These are phyloP conservation scores for Leishmania amazonensis DNA, from an alignment of 208 protist species.

Conservation along the genomic window DNA sequence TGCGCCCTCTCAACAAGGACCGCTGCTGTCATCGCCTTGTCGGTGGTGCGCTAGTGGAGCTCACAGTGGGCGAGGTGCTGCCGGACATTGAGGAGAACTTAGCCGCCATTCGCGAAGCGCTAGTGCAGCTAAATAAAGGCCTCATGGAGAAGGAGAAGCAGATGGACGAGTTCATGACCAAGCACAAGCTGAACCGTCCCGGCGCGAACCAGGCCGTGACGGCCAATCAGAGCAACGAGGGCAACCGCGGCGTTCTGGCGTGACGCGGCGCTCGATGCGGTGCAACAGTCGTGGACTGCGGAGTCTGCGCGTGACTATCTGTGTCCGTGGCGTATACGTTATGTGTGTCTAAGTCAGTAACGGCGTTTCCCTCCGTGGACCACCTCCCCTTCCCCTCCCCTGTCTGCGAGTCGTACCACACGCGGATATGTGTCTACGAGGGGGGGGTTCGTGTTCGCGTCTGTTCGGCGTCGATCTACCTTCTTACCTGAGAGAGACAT, in stretches of 20 bases:
- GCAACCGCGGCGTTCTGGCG: conserved; percentile 68
- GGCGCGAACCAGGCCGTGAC: conserved; percentile 43
- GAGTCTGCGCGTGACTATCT: not conserved
- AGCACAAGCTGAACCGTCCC: conserved; percentile 70
- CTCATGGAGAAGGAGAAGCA: conserved; percentile 80
- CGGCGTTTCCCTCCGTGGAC: not conserved
- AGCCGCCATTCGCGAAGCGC: conserved; percentile 65
- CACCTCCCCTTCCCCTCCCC: not conserved
- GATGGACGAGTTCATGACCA: conserved; percentile 88
- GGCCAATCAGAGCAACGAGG: conserved; percentile 28
- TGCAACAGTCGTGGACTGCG: not conserved
- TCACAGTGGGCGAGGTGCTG: conserved; percentile 94
- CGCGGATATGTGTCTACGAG: not conserved
- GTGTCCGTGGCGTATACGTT: not conserved
- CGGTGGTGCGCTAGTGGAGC: conserved; percentile 95
- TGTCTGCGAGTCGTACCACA: not conserved
- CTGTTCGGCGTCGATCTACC: not conserved
- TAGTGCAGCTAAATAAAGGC: conserved; percentile 77
- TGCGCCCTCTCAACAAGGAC: conserved; percentile 82
- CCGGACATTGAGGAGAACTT: conserved; percentile 94
- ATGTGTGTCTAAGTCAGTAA: conserved; percentile 6
- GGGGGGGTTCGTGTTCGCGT: not conserved
- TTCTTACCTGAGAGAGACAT: not conserved
- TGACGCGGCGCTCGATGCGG: conserved; percentile 26
- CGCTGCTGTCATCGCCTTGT: conserved; percentile 96